phyloP scores from a whole-genome alignment of 164 flowering plant genomes.

The Vitis labrusca region DNA sequence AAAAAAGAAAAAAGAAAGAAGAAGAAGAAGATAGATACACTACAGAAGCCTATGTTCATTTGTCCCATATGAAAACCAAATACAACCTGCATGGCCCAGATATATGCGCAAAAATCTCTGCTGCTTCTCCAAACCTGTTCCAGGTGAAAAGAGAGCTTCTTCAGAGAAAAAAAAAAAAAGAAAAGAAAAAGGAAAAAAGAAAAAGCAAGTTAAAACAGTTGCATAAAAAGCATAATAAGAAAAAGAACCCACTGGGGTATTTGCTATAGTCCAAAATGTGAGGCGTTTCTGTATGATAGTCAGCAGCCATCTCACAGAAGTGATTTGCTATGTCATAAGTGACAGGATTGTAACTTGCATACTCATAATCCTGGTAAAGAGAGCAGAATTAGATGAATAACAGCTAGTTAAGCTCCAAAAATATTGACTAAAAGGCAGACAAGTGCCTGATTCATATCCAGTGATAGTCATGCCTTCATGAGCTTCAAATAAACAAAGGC shows the following conservation, averaged over 20 bases:
- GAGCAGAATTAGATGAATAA: not conserved
- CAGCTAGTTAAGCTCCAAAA: not conserved
- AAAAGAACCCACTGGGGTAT: constrained; percentile 33
- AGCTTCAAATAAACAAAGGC: not conserved
- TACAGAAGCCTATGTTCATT: no score
- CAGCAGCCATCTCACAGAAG: constrained; percentile 52
- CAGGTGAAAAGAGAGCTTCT: not conserved
- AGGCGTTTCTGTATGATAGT: constrained; percentile 46
- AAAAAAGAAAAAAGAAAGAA: no score
- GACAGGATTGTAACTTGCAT: constrained; percentile 44
- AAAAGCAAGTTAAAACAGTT: not conserved
- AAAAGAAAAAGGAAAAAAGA: not conserved
- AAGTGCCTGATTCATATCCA: not conserved
- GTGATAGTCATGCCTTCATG: not conserved
- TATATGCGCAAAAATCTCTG: constrained; percentile 28
- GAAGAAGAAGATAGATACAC: no score
- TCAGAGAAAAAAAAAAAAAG: not conserved
- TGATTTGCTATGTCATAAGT: constrained; percentile 50
- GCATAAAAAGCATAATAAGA: no score
- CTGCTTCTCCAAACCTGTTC: constrained; percentile 38
- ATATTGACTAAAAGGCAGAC: not conserved
- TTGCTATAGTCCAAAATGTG: constrained; percentile 38
- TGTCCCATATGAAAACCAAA: not conserved
- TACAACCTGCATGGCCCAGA: constrained; percentile 32
- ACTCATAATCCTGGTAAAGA: constrained; percentile 36